phyloP scores from a whole-genome alignment of 2,329 filamentous ascomycete species.

The Pseudodiploospora longispora region DNA sequence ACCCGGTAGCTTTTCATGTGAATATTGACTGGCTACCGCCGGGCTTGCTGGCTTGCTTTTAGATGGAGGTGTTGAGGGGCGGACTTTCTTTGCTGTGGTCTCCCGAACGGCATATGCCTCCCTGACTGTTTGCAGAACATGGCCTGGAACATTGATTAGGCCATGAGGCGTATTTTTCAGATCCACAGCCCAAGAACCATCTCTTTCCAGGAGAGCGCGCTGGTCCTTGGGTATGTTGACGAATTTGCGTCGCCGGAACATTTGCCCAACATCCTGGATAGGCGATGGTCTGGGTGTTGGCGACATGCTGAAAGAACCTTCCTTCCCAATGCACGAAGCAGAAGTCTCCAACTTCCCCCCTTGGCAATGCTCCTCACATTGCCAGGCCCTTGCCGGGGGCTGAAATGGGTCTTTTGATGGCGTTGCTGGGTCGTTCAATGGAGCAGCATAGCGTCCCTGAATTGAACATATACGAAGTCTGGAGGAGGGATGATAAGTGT shows the following conservation, averaged over 20 bases:
- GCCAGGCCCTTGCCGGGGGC: no score
- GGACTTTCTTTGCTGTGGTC: no score
- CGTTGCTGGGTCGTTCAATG: no score
- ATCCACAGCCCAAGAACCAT: slow-evolving; percentile 29
- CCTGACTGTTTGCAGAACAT: slow-evolving; percentile 25
- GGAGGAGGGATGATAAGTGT: no score
- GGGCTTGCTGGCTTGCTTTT: background rate
- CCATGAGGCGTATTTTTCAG: slow-evolving; percentile 16
- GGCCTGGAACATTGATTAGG: slow-evolving; percentile 24
- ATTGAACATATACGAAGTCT: no score
- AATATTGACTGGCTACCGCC: no score
- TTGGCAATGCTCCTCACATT: background rate
- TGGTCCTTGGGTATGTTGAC: slow-evolving; percentile 32
- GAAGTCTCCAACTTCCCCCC: background rate
- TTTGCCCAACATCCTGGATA: slow-evolving; percentile 13
- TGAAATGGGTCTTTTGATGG: no score
- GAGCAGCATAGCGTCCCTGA: no score
- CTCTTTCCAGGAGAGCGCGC: slow-evolving; percentile 23
- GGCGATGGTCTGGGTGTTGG: slow-evolving; percentile 12
- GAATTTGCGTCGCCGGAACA: slow-evolving; percentile 19
- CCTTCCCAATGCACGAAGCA: no score
- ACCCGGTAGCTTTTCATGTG: no score
- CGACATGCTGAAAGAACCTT: background rate
- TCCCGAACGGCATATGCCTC: slow-evolving; percentile 12
- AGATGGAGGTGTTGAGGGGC: no score